phyloP scores from a whole-genome alignment of 1,284 basidiomycete species.

The Leccinum subfulvum region DNA sequence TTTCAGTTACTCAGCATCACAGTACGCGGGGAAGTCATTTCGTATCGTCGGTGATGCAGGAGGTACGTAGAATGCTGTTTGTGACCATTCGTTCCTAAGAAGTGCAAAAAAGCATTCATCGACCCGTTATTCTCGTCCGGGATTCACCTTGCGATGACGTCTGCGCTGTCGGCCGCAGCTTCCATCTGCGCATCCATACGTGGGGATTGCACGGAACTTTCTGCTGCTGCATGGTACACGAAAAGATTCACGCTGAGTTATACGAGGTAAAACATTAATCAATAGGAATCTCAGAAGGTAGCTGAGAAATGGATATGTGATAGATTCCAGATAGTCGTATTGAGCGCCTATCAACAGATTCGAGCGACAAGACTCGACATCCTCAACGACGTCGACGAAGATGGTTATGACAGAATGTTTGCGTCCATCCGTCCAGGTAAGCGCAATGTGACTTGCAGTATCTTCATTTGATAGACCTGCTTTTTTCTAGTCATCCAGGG shows the following conservation, averaged over 20 bases:
- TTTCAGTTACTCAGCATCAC: constrained; percentile 67
- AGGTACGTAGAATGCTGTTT: constrained; percentile 38
- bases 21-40: constrained; percentile 58
- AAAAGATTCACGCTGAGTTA: constrained; percentile 52
- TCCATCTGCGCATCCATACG: constrained; percentile 53
- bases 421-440: constrained; percentile 52
- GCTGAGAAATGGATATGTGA: constrained; percentile 2
- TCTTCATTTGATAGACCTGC: background rate
- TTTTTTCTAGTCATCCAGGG: constrained; percentile 67
- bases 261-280: constrained; percentile 42
- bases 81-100: constrained; percentile 1
- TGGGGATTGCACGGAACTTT: constrained; percentile 47
- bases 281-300: background rate
- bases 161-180: constrained; percentile 54
- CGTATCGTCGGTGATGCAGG: constrained; percentile 73
- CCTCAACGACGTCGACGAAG: constrained; percentile 53
- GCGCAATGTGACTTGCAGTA: background rate
- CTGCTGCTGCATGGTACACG: constrained; percentile 50
- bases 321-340: constrained; percentile 61
- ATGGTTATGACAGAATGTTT: constrained; percentile 61
- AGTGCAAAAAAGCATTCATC: constrained; percentile 53
- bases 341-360: constrained; percentile 66
- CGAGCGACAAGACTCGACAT: constrained; percentile 46
- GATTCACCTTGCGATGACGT: constrained; percentile 59
- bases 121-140: constrained; percentile 66